Percentiles rank a stretch among this genome's conserved stretches.
Evolutionary conservation across 2,329 filamentous ascomycete genomes (phyloP).

Genomic region (Paecilomyces fulvus): DNA sequence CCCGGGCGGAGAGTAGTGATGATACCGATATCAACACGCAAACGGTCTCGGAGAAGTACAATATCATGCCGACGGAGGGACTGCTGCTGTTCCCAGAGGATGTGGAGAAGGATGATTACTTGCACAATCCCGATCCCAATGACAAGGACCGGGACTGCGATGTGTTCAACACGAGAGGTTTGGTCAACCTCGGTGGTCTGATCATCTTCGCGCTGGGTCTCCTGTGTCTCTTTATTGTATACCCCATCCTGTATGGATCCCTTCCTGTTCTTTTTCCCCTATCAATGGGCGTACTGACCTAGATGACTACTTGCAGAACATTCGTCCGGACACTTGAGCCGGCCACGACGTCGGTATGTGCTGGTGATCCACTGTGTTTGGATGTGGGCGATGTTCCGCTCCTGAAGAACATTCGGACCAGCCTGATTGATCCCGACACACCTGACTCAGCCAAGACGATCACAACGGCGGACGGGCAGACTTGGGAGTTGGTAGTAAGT

Average conservation of each 20-base stretch:
- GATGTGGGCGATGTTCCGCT: conserved; percentile 42
- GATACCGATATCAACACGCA: conserved; percentile 61
- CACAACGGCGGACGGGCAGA: conserved; percentile 50
- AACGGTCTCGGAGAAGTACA: conserved; percentile 65
- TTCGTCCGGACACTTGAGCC: conserved; percentile 44
- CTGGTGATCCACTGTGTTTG: conserved; percentile 40
- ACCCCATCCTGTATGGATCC: conserved; percentile 55
- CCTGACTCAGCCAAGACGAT: conserved; percentile 50
- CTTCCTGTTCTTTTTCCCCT: neutral
- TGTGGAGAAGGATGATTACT: conserved; percentile 63
- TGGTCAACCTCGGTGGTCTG: conserved; percentile 57
- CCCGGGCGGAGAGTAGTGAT: conserved; percentile 50
- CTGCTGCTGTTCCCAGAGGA: conserved; percentile 62
- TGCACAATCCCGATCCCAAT: conserved; percentile 62
- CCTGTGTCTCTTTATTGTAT: conserved; percentile 58
- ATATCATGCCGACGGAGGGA: conserved; percentile 59
- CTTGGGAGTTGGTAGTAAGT: conserved; percentile 53
- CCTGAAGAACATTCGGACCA: conserved; percentile 51
- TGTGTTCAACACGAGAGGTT: conserved; percentile 55
- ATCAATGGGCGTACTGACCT: neutral
- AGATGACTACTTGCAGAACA: conserved; percentile 36
- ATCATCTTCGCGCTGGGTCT: conserved; percentile 52
- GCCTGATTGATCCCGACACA: conserved; percentile 61
- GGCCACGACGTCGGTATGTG: conserved; percentile 22
- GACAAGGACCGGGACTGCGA: conserved; percentile 56